Percentiles rank a stretch among this genome's conserved stretches.
These are phyloP conservation scores for Austroboletus eburneus DNA, from an alignment of 768 basidiomycete genomes.

Conservation along the genomic window DNA sequence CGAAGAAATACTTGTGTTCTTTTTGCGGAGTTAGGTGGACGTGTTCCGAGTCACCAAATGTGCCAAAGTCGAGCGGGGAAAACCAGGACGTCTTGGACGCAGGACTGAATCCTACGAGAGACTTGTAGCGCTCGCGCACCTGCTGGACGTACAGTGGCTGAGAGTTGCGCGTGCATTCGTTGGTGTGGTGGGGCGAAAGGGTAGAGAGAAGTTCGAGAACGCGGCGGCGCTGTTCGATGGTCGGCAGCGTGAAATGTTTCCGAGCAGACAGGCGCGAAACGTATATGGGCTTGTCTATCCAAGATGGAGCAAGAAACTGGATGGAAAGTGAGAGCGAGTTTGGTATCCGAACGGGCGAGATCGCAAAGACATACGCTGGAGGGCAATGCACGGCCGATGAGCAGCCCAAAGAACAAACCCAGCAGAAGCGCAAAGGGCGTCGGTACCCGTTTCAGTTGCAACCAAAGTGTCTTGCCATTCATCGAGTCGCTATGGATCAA, in stretches of 20 bases:
- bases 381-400: slow-evolving; percentile 51
- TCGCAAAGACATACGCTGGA: slow-evolving; percentile 24
- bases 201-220: slow-evolving; percentile 84
- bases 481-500: slow-evolving; percentile 12
- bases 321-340: neutral
- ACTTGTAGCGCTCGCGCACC: slow-evolving; percentile 76
- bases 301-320: slow-evolving; percentile 35
- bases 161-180: slow-evolving; percentile 80
- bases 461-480: slow-evolving; percentile 25
- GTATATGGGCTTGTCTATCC: slow-evolving; percentile 52
- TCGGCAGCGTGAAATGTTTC: slow-evolving; percentile 70
- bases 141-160: slow-evolving; percentile 86
- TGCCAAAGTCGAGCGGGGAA: slow-evolving; percentile 44
- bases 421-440: slow-evolving; percentile 54
- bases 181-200: slow-evolving; percentile 88
- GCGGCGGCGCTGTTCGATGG: slow-evolving; percentile 76
- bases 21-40: slow-evolving; percentile 38
- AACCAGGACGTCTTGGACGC: slow-evolving; percentile 60
- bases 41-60: slow-evolving; percentile 39
- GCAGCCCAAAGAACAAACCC: slow-evolving; percentile 57
- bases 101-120: slow-evolving; percentile 75
- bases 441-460: slow-evolving; percentile 44
- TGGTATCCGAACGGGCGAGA: neutral
- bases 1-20: slow-evolving; percentile 98
- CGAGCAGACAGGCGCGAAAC: slow-evolving; percentile 48